phyloP scores from a whole-genome alignment of 306 rosid genomes.

The Cercis canadensis region DNA sequence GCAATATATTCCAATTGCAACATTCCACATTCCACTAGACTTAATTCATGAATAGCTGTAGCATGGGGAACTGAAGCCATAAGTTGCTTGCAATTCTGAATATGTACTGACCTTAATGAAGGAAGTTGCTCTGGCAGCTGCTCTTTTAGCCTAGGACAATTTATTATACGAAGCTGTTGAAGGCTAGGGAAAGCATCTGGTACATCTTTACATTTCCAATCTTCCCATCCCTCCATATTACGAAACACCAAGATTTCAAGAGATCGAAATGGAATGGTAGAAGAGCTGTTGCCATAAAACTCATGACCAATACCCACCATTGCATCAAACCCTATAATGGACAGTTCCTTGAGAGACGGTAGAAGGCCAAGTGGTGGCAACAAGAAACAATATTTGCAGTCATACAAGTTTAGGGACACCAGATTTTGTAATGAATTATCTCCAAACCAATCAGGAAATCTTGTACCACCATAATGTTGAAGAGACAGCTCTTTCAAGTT shows the following conservation, averaged over 20 bases:
- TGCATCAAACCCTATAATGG: background rate
- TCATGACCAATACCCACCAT: background rate
- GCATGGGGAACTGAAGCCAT: background rate
- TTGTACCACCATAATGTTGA: slow-evolving; percentile 1
- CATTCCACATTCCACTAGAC: background rate
- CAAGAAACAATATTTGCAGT: slow-evolving; percentile 1
- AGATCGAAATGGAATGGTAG: background rate
- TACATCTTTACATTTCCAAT: slow-evolving; percentile 6
- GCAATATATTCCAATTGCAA: background rate
- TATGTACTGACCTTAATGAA: background rate
- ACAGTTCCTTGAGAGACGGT: background rate
- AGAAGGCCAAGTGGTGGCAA: slow-evolving; percentile 17
- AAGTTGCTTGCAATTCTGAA: slow-evolving; percentile 12
- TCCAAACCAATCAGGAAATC: slow-evolving; percentile 38
- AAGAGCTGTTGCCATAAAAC: slow-evolving; percentile 14
- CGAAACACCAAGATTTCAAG: background rate
- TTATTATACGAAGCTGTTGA: background rate
- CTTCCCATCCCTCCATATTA: slow-evolving; percentile 1
- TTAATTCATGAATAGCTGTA: background rate
- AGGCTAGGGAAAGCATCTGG: slow-evolving; percentile 14
- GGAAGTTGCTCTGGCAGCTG: slow-evolving; percentile 9
- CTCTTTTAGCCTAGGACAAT: background rate
- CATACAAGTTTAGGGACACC: background rate
- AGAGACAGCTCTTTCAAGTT: slow-evolving; percentile 19
- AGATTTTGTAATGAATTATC: slow-evolving; percentile 27